Conservation (phyloP, 2,329 filamentous ascomycete species). For the Periconia sp. region DNA sequence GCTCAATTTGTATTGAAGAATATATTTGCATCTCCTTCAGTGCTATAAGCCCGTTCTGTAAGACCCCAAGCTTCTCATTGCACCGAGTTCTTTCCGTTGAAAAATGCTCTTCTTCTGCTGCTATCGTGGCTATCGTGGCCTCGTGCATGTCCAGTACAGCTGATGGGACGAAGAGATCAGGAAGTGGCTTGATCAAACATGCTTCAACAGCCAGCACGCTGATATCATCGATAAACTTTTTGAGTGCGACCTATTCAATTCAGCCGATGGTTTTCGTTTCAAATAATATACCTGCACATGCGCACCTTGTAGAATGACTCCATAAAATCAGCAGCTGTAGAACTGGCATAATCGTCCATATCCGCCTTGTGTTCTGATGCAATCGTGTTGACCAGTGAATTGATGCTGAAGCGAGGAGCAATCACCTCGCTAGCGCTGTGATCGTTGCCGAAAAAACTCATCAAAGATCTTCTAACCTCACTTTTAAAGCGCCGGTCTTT, state of each 20-base stretch:
- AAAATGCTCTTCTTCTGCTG: conserved; percentile 18
- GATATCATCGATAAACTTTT: conserved; percentile 46
- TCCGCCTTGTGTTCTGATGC: conserved; percentile 20
- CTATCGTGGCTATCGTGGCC: conserved; percentile 10
- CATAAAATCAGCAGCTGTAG: conserved; percentile 32
- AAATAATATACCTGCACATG: background rate
- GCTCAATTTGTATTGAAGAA: too few relatives aligned
- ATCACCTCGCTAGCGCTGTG: too few relatives aligned
- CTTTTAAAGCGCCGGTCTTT: conserved; percentile 13
- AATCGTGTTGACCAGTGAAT: conserved; percentile 11
- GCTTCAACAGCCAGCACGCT: conserved; percentile 43
- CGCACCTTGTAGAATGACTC: conserved; percentile 30
- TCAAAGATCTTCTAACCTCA: conserved; percentile 17
- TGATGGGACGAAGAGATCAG: conserved; percentile 28
- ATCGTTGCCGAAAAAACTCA: conserved; percentile 1
- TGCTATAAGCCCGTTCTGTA: conserved; percentile 17
- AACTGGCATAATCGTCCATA: conserved; percentile 33
- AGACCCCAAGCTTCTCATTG: conserved; percentile 18
- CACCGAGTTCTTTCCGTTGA: conserved; percentile 10
- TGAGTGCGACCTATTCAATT: conserved; percentile 41
- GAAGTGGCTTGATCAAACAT: conserved; percentile 31
- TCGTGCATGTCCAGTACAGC: conserved; percentile 21
- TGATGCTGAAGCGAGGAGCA: conserved; percentile 8
- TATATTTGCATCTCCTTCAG: conserved; percentile 6
- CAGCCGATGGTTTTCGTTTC: background rate